A percentile compares a stretch with the other conserved stretches of the same genome.
Conservation (phyloP, 2,329 filamentous ascomycete genomes). For the Neocucurbitaria cava region DNA sequence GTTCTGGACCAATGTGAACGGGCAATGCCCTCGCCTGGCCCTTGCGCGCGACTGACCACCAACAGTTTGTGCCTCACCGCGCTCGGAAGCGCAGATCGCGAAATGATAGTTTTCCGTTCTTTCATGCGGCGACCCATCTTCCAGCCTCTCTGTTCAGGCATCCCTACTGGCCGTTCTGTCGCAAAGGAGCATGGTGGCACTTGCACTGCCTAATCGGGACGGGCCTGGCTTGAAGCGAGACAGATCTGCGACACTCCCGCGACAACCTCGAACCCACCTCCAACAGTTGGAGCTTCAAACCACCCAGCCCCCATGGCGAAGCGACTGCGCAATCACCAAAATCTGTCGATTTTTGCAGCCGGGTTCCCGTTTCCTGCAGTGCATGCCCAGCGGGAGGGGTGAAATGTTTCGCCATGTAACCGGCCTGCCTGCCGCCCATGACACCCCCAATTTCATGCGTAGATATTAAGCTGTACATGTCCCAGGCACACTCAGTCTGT, state of each 20-base stretch:
- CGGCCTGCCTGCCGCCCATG: conserved; percentile 31
- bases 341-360: conserved; percentile 40
- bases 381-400: conserved; percentile 42
- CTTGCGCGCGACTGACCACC: conserved; percentile 24
- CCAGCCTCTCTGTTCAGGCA: conserved; percentile 35
- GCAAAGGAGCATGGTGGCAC: conserved; percentile 28
- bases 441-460: conserved; percentile 48
- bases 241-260: conserved; percentile 46
- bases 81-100: conserved; percentile 35
- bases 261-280: conserved; percentile 44
- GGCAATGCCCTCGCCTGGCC: conserved; percentile 12
- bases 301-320: conserved; percentile 23
- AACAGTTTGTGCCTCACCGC: conserved; percentile 41
- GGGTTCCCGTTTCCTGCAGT: conserved; percentile 33
- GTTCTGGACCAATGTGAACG: conserved; percentile 29
- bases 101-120: conserved; percentile 30
- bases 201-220: conserved; percentile 32
- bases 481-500: conserved; percentile 37
- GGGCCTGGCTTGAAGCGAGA: conserved; percentile 42
- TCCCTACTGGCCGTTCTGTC: conserved; percentile 19
- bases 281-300: conserved; percentile 41
- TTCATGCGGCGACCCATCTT: conserved; percentile 38
- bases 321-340: conserved; percentile 30
- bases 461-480: conserved; percentile 46
- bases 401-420: conserved; percentile 47